Conservation (phyloP, 371 early-diverging fungal species). For the Circinella umbellata region DNA sequence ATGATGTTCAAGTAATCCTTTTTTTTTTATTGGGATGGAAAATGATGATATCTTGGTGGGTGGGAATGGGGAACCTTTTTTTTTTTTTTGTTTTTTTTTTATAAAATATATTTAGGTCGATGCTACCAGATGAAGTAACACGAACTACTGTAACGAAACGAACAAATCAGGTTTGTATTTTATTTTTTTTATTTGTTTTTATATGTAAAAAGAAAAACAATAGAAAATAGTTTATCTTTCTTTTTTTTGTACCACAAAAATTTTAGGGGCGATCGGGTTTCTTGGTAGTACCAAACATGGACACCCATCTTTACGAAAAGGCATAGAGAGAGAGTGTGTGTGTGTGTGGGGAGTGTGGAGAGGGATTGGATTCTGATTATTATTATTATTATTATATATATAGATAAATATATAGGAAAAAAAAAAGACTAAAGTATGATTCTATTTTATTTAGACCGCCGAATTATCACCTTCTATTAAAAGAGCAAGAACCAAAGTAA, state of each 20-base stretch:
- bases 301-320: not conserved
- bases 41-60: too few relatives aligned
- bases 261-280: too few relatives aligned
- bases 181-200: too few relatives aligned
- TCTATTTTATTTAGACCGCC: not conserved
- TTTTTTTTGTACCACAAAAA: too few relatives aligned
- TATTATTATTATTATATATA: too few relatives aligned
- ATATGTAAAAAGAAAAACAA: too few relatives aligned
- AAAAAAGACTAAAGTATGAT: too few relatives aligned
- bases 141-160: conserved; percentile 10
- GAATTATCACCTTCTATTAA: conserved; percentile 5
- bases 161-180: conserved; percentile 17
- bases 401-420: too few relatives aligned
- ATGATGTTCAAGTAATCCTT: not conserved
- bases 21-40: not conserved
- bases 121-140: conserved; percentile 11
- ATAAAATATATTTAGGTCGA: not conserved
- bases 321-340: not conserved
- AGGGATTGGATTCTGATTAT: not conserved
- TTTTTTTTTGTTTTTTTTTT: not conserved
- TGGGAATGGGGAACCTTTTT: too few relatives aligned
- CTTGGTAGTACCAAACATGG: too few relatives aligned
- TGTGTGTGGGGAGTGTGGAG: not conserved
- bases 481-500: not conserved
- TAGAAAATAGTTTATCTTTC: too few relatives aligned